Evolutionary conservation across 441 rosid genomes (phyloP), one percentile per base, ranked within the genome.

Genomic region (Jatropha podagrica): DNA sequence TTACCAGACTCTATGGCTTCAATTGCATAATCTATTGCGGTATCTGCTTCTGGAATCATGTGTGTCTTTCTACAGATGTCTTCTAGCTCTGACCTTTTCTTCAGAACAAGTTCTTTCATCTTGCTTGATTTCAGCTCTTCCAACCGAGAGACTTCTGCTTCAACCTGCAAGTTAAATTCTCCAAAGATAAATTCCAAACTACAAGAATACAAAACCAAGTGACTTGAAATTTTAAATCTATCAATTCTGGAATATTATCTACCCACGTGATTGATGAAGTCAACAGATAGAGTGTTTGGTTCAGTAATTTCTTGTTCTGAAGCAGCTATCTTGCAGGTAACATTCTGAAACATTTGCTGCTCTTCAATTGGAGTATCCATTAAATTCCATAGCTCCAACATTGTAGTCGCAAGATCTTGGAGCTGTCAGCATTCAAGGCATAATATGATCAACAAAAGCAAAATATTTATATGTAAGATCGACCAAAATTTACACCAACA

Each of bases 351-450:
- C 81, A 81, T 83, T 83, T 92, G 98, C 77, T 96, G 99, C 84
- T 96, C 98, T 77, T 94, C 98, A 61, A 88, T 56, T 58, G 99
- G 99, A 59, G 98, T 96, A 75, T 96, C 98, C 99, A 96, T 96
- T 89, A 94, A 83, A 81, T 94, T 88, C 98, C 99, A 96, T 60
- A 96, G 86, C 85, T 91, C 97, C 85, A 96, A 80, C 95, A 96
- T 86, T 68, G 93, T 84, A 65, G 94, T 87, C 71, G 97, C 98
- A 63, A 92, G 91, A 83, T 96, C 99, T 94, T 96, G 99, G 61
- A 96, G 95, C 99, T 96, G 86, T 80, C 74, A 74, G 52, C 38
- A 44, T 40, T 44, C 40, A 62, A 46, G 48, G 9, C 73, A 85
- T 61, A 70, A 42, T 37, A 4, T 15, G 49, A 68, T n/a, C 49